These are phyloP conservation scores for Plasmodium fragile DNA, from an alignment of 169 alveolate species.

Conservation along the genomic window DNA sequence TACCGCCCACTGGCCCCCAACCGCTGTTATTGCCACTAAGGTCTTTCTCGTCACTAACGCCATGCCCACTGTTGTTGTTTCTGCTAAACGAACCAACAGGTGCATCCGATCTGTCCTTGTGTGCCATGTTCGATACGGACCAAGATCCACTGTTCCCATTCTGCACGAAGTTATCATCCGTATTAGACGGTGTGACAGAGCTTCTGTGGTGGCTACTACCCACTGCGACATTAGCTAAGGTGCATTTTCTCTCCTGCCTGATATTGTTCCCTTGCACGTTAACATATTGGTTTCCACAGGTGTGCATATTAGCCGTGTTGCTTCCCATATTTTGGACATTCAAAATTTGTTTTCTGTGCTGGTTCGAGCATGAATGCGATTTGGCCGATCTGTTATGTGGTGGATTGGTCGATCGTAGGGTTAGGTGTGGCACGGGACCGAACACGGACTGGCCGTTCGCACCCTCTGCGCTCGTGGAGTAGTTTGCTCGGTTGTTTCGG, in stretches of 20 bases:
- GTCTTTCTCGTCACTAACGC: neutral
- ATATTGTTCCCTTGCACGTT: neutral
- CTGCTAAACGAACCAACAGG: neutral
- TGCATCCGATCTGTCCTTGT: neutral
- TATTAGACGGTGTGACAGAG: neutral
- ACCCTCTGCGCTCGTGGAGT: neutral
- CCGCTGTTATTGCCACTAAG: conserved; percentile 1
- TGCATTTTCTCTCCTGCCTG: neutral
- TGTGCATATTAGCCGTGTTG: neutral
- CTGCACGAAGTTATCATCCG: neutral
- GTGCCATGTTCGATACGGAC: neutral
- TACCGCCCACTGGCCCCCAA: neutral
- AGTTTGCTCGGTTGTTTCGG: neutral
- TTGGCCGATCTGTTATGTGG: neutral
- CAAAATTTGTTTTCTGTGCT: neutral
- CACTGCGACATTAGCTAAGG: neutral
- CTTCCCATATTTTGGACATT: neutral
- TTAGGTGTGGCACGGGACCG: neutral
- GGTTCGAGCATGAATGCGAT: neutral
- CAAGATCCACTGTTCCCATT: neutral
- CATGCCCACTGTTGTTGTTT: neutral
- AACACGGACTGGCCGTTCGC: neutral
- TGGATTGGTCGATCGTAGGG: neutral
- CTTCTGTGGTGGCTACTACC: neutral
- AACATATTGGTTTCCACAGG: neutral